phyloP scores from a whole-genome alignment of 78 protist species.

The Goniomonas avonlea region DNA sequence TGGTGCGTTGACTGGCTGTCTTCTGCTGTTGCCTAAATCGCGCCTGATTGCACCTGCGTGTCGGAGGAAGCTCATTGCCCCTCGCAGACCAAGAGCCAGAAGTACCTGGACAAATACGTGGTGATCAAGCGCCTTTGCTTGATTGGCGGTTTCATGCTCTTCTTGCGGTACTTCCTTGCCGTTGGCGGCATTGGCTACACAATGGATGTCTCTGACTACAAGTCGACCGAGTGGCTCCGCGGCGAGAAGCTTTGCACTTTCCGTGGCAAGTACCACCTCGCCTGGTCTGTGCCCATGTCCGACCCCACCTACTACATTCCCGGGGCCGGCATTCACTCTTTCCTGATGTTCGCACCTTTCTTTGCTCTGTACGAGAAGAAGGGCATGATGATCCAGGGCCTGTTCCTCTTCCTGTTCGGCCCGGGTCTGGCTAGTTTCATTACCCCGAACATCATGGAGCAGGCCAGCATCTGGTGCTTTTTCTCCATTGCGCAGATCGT shows the following conservation, averaged over 20 bases:
- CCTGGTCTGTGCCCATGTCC: constrained; percentile 38
- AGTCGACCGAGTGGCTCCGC: constrained; percentile 27
- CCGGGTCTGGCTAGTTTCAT: constrained; percentile 8
- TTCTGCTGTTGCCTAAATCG: too few species aligned
- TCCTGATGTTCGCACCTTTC: constrained; percentile 40
- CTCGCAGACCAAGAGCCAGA: not conserved
- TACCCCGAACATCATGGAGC: constrained; percentile 37
- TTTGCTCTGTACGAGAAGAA: not conserved
- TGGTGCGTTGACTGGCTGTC: too few species aligned
- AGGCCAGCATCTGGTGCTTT: constrained; percentile 50
- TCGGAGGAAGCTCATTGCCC: too few species aligned
- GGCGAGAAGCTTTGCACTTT: constrained; percentile 38
- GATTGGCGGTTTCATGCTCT: not conserved
- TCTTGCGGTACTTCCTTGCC: not conserved
- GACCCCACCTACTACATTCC: constrained; percentile 22
- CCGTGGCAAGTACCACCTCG: constrained; percentile 26
- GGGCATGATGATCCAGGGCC: constrained; percentile 26
- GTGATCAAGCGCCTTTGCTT: not conserved
- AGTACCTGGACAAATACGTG: not conserved
- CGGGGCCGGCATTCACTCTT: constrained; percentile 25
- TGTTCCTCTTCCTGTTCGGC: constrained; percentile 31
- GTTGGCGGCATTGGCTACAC: not conserved
- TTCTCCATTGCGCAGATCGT: constrained; percentile 26
- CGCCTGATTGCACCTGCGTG: too few species aligned
- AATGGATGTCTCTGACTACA: not conserved